These are phyloP conservation scores for Chaetomidium leptoderma DNA, from an alignment of 495 filamentous ascomycete species.

Conservation along the genomic window DNA sequence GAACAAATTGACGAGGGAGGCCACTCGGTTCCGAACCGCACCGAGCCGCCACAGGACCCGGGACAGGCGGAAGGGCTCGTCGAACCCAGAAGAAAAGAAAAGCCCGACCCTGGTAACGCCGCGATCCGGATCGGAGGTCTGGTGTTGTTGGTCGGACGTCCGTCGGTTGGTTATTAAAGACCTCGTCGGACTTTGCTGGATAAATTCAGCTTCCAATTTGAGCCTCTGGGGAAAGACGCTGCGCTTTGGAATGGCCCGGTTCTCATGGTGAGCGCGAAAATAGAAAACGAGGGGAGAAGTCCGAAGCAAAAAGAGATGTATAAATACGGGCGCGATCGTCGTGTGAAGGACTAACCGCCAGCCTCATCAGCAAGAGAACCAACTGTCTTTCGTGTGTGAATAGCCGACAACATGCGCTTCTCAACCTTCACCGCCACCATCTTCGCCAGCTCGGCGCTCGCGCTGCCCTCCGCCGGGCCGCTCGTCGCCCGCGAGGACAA, in stretches of 20 bases:
- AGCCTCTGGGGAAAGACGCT: background rate
- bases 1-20: constrained; percentile 24
- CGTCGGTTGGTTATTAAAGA: constrained; percentile 25
- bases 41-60: constrained; percentile 2
- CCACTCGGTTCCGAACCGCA: constrained; percentile 26
- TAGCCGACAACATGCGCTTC: constrained; percentile 27
- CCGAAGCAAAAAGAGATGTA: constrained; percentile 2
- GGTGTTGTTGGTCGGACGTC: constrained; percentile 23
- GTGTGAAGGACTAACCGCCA: background rate
- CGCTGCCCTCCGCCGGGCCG: constrained; percentile 22
- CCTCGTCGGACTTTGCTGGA: constrained; percentile 25
- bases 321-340: constrained; percentile 15
- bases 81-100: too few relatives aligned
- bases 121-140: constrained; percentile 7
- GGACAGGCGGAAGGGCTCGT: background rate
- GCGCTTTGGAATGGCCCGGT: background rate
- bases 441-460: constrained; percentile 28
- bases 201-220: constrained; percentile 27
- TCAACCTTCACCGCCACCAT: constrained; percentile 25
- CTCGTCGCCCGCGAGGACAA: constrained; percentile 16
- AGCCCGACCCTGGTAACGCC: background rate
- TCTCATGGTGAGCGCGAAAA: background rate
- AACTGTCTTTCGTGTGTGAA: too few relatives aligned
- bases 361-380: too few relatives aligned
- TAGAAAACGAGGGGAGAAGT: background rate